phyloP scores from a whole-genome alignment of 2,329 filamentous ascomycete species.

The Trichocomaceae sp. region DNA sequence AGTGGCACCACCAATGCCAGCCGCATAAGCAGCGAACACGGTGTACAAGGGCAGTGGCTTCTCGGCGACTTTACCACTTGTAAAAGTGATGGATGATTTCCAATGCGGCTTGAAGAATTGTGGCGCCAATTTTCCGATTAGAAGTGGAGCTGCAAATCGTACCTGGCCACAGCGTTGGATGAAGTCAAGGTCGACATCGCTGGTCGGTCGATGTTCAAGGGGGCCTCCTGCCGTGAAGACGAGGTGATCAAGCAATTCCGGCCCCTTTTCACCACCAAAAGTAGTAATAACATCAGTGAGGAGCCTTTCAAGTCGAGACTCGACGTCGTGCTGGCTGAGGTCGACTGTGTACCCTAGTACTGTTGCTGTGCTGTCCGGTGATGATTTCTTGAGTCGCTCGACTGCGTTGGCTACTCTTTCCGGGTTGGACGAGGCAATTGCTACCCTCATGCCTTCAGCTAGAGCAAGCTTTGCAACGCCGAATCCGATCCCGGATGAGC shows the following conservation, averaged over 20 bases:
- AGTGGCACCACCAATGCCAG: conserved; percentile 42
- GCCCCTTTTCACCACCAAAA: not conserved
- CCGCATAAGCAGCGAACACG: conserved; percentile 22
- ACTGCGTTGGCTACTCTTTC: conserved; percentile 45
- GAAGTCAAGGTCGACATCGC: conserved; percentile 17
- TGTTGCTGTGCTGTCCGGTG: conserved; percentile 25
- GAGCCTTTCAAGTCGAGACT: conserved; percentile 39
- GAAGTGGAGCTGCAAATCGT: conserved; percentile 34
- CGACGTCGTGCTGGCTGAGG: conserved; percentile 43
- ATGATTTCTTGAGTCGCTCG: conserved; percentile 36
- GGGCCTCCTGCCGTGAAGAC: conserved; percentile 51
- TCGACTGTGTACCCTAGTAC: conserved; percentile 44
- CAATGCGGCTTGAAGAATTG: conserved; percentile 39
- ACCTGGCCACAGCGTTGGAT: conserved; percentile 24
- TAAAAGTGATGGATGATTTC: conserved; percentile 50
- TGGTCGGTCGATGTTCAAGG: conserved; percentile 28
- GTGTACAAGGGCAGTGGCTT: conserved; percentile 32
- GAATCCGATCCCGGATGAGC: conserved; percentile 57
- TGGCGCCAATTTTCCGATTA: conserved; percentile 47
- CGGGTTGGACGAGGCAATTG: conserved; percentile 54
- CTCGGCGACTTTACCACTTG: conserved; percentile 46
- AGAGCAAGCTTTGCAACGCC: conserved; percentile 53
- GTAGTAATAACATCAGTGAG: conserved; percentile 33
- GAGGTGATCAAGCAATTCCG: conserved; percentile 48
- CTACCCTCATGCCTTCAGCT: conserved; percentile 51